These are phyloP conservation scores for Xylaria hypoxylon DNA, from an alignment of 2,329 filamentous ascomycete species.

Conservation along the genomic window DNA sequence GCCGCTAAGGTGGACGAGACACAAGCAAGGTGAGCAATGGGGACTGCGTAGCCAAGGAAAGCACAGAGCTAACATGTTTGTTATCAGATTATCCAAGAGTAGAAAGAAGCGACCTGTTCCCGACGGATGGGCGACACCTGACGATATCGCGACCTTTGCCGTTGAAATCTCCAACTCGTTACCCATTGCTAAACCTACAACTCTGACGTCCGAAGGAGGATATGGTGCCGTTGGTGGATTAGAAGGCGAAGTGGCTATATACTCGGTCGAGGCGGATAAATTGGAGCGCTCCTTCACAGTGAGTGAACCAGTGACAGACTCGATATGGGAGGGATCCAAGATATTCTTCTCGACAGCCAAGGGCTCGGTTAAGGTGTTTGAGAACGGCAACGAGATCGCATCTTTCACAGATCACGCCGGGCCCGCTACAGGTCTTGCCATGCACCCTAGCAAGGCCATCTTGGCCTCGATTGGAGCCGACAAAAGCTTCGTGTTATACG, in stretches of 20 bases:
- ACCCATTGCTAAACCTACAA: constrained; percentile 62
- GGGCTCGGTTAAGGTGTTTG: constrained; percentile 83
- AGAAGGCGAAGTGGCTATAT: constrained; percentile 80
- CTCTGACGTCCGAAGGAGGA: constrained; percentile 65
- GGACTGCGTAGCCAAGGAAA: not conserved
- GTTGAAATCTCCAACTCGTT: constrained; percentile 59
- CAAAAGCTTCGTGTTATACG: constrained; percentile 93
- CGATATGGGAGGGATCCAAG: constrained; percentile 73
- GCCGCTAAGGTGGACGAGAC: constrained; percentile 80
- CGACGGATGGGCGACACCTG: constrained; percentile 82
- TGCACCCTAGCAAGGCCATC: constrained; percentile 86
- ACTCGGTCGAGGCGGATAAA: constrained; percentile 75
- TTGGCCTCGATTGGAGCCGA: constrained; percentile 89
- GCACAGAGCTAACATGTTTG: constrained; percentile 37
- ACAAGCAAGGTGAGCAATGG: constrained; percentile 75
- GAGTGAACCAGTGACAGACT: constrained; percentile 74
- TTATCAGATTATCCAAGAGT: constrained; percentile 79
- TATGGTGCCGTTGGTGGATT: constrained; percentile 79
- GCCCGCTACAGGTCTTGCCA: constrained; percentile 77
- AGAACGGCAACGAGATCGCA: constrained; percentile 75
- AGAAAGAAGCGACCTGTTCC: constrained; percentile 91
- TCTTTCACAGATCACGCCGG: constrained; percentile 86
- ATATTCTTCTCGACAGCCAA: constrained; percentile 79
- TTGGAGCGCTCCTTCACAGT: constrained; percentile 75
- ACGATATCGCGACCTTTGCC: constrained; percentile 70